Percentiles rank a stretch among this genome's conserved stretches.
phyloP scores from a whole-genome alignment of 2,329 filamentous ascomycete genomes.

The Truncatella angustata region DNA sequence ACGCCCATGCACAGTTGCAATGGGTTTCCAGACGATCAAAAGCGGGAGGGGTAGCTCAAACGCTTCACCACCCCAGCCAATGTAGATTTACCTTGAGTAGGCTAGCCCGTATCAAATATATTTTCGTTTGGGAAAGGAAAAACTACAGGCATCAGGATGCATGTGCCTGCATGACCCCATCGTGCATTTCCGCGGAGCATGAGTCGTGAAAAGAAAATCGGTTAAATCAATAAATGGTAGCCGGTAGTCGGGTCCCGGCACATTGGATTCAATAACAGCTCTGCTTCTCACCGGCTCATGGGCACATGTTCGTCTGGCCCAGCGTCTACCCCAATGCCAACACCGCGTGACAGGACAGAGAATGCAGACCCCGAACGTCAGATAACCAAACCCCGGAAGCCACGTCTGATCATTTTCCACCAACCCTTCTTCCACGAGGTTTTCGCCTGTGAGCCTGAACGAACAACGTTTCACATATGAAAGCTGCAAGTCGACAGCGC shows the following conservation, averaged over 20 bases:
- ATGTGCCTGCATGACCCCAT: background rate
- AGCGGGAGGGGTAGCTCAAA: background rate
- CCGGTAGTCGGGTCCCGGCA: background rate
- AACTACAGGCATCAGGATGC: background rate
- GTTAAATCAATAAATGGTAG: slow-evolving; percentile 4
- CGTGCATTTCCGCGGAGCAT: slow-evolving; percentile 6
- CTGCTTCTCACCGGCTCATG: too few species aligned
- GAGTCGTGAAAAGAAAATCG: background rate
- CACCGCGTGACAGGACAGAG: background rate
- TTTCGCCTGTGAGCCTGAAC: too few species aligned
- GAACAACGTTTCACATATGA: too few species aligned
- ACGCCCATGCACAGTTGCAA: too few species aligned
- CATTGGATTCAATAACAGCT: too few species aligned
- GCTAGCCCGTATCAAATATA: background rate
- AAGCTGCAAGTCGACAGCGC: too few species aligned
- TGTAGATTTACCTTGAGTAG: slow-evolving; percentile 10
- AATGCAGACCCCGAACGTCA: background rate
- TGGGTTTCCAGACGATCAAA: too few species aligned
- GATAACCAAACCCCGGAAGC: background rate
- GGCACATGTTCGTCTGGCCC: too few species aligned
- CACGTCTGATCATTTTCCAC: too few species aligned
- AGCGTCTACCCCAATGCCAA: background rate
- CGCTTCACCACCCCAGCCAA: background rate
- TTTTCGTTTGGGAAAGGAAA: slow-evolving; percentile 1
- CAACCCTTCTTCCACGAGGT: too few species aligned